A percentile compares a stretch with the other conserved stretches of the same genome.
These are phyloP conservation scores for Debaryomyces udenii DNA, from an alignment of 1,139 yeast genomes.

Conservation along the genomic window DNA sequence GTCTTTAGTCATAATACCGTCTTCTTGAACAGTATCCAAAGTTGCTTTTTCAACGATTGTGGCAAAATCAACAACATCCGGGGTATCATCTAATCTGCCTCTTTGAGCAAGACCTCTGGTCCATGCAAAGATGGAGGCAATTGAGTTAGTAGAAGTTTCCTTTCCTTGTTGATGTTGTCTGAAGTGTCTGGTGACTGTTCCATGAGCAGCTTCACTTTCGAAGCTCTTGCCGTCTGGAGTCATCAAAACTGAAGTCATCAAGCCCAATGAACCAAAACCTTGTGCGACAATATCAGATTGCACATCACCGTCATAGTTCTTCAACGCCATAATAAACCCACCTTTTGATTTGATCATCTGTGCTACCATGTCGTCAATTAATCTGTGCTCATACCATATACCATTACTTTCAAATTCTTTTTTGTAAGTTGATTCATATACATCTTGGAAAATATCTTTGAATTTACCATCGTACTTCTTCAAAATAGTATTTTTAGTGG, in stretches of 20 bases:
- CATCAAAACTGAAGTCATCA: slow-evolving; percentile 81
- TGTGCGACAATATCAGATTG: slow-evolving; percentile 86
- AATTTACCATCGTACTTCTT: slow-evolving; percentile 83
- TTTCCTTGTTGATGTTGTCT: slow-evolving; percentile 85
- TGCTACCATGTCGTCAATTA: slow-evolving; percentile 87
- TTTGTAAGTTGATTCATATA: slow-evolving; percentile 63
- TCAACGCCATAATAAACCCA: slow-evolving; percentile 81
- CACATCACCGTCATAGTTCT: slow-evolving; percentile 86
- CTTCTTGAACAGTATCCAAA: slow-evolving; percentile 69
- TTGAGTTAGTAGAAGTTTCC: slow-evolving; percentile 82
- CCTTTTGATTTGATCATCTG: slow-evolving; percentile 86
- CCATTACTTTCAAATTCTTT: slow-evolving; percentile 61
- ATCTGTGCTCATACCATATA: slow-evolving; percentile 80
- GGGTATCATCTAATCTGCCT: slow-evolving; percentile 74
- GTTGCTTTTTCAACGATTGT: slow-evolving; percentile 68
- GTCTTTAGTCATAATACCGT: slow-evolving; percentile 82
- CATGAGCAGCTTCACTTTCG: slow-evolving; percentile 86
- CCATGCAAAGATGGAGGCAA: slow-evolving; percentile 87
- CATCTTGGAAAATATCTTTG: slow-evolving; percentile 73
- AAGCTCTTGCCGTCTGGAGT: slow-evolving; percentile 87
- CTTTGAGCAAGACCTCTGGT: slow-evolving; percentile 81
- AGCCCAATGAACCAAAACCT: slow-evolving; percentile 82
- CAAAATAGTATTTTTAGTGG: slow-evolving; percentile 80
- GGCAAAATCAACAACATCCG: slow-evolving; percentile 71
- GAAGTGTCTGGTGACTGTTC: slow-evolving; percentile 84